Percentiles rank a stretch among this genome's conserved stretches.
Evolutionary conservation across 257 asterid species (phyloP).

Genomic region (Plantago major): DNA sequence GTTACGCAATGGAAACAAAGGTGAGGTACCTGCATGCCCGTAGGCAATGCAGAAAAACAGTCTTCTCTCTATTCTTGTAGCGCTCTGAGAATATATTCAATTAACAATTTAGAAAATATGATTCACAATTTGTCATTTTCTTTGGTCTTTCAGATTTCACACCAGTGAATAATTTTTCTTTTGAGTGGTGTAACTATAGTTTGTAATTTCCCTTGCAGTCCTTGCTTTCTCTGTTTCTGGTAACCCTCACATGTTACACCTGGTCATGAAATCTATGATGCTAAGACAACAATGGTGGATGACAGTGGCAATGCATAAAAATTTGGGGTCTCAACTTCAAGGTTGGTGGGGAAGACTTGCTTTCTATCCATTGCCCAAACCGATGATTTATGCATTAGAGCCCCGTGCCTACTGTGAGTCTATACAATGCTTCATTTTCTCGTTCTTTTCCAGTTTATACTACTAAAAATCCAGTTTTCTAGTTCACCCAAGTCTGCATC

Average conservation of each 20-base stretch:
- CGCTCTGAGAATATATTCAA: constrained; percentile 1
- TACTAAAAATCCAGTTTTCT: constrained; percentile 8
- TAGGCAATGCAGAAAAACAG: background rate
- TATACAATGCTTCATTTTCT: background rate
- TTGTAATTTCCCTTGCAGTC: constrained; percentile 22
- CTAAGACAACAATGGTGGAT: constrained; percentile 23
- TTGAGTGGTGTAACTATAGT: background rate
- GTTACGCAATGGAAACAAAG: constrained; percentile 31
- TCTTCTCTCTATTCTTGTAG: constrained; percentile 1
- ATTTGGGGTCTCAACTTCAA: constrained; percentile 25
- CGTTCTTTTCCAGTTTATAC: background rate
- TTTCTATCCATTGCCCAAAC: constrained; percentile 32
- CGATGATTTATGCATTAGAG: constrained; percentile 24
- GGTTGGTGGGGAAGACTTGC: constrained; percentile 60
- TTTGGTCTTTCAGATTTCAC: background rate
- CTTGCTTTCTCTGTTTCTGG: constrained; percentile 17
- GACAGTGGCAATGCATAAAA: constrained; percentile 19
- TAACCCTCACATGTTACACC: constrained; percentile 4
- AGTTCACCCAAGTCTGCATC: background rate
- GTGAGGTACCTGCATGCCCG: constrained; percentile 19
- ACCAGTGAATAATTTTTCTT: background rate
- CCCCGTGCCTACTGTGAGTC: constrained; percentile 36
- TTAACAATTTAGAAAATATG: background rate
- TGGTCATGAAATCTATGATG: constrained; percentile 16
- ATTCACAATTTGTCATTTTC: background rate